Evolutionary conservation across 768 basidiomycete species (phyloP), one percentile per base, ranked within the genome.

Genomic region (Boletus reticulatus): DNA sequence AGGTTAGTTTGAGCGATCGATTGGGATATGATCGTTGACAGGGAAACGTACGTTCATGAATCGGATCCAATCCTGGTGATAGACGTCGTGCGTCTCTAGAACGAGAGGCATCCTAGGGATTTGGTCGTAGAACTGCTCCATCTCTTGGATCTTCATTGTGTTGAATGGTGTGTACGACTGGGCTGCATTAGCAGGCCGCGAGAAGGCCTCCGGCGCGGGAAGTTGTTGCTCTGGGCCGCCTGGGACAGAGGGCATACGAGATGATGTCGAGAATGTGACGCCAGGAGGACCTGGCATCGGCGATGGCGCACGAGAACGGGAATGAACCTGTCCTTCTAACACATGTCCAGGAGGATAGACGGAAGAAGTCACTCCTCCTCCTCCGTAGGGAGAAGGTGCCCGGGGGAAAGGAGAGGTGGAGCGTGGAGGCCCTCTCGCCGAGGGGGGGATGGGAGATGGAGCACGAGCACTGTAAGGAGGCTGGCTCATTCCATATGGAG

Each of bases 61-160:
- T 49, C 91, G 77, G 58, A 79, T 82, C 91, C 91, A 94, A 63
- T 94, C 91, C 52, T 87, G 84, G 57, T 81, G 78, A 57, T 83
- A 83, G 11, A 92, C 84, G 63, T 94, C 91, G 64, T 92, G 91
- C 19, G 88, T 78, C 36, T 82, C 77, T 22, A 93, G 80, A 12
- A 87, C 82, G 7, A 77, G 58, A 8, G 91, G 91, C 84, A 93
- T 86, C 62, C 83, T 80, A 13, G 89, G 88, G 39, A 84, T 75
- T 16, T 77, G 76, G 41, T 85, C 81, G 43, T 83, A 78, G 62
- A 92, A 81, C 24, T 84, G 83, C 36, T 92, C 87, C 88, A 93
- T 86, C 39, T 89, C 84, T 62, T 85, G 80, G 47, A 92, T 76
- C 71, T 84, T 88, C 75, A 85, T 84, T 4, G 79, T 72, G 14